Percentiles rank a stretch among this genome's conserved stretches.
Evolutionary conservation across 176 grass and related monocot species (phyloP).

Genomic region (Ensete glaucum): DNA sequence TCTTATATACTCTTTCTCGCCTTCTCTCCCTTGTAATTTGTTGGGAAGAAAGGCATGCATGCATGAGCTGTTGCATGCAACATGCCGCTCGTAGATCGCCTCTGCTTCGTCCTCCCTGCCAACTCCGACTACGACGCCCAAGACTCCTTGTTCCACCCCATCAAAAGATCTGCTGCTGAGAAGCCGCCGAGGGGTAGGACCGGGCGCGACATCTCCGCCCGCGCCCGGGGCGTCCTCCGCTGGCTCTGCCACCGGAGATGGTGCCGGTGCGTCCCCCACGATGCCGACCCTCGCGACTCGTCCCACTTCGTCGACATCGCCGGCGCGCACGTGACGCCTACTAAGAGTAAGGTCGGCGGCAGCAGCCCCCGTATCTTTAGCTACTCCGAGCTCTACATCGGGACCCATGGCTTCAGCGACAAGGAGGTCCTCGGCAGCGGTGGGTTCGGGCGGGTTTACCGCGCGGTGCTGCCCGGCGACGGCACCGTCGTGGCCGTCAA

Average conservation of each 20-base stretch:
- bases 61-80: background rate
- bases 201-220: background rate
- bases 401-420: conserved; percentile 64
- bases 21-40: background rate
- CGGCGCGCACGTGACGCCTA: background rate
- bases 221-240: conserved; percentile 7
- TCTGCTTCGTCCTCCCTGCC: conserved; percentile 29
- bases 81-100: conserved; percentile 24
- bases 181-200: background rate
- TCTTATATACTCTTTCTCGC: background rate
- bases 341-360: conserved; percentile 22
- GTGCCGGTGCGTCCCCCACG: conserved; percentile 10
- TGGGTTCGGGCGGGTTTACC: conserved; percentile 68
- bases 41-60: background rate
- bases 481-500: conserved; percentile 76
- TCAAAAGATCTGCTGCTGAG: background rate
- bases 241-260: conserved; percentile 11
- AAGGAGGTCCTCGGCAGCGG: conserved; percentile 66
- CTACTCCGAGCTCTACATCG: conserved; percentile 86
- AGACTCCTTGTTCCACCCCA: background rate
- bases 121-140: conserved; percentile 3
- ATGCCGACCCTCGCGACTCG: background rate
- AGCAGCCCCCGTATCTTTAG: conserved; percentile 61
- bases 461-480: conserved; percentile 63
- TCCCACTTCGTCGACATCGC: conserved; percentile 32